phyloP scores from a whole-genome alignment of 768 basidiomycete species.

The Crucibulum laeve region DNA sequence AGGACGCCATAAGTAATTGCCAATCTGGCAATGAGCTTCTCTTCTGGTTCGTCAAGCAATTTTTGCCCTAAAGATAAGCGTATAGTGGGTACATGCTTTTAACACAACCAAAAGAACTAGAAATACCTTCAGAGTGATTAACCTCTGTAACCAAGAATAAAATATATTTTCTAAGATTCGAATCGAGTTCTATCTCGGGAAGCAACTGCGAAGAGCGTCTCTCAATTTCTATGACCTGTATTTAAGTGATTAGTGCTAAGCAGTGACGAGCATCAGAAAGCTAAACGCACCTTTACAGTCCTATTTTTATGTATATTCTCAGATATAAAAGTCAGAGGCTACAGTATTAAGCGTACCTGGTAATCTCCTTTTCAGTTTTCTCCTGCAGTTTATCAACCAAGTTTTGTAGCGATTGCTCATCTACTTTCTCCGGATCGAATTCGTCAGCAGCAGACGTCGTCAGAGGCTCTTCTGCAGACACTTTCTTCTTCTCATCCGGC shows the following conservation, averaged over 20 bases:
- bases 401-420: conserved; percentile 59
- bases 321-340: background rate
- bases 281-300: conserved; percentile 28
- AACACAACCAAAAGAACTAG: conserved; percentile 3
- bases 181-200: conserved; percentile 59
- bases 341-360: conserved; percentile 36
- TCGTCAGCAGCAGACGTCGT: conserved; percentile 16
- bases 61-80: conserved; percentile 22
- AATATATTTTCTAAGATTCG: conserved; percentile 52
- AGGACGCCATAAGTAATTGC: conserved; percentile 81
- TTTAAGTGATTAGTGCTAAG: conserved; percentile 3
- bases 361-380: conserved; percentile 83
- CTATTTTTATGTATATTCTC: conserved; percentile 11
- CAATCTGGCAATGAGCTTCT: conserved; percentile 66
- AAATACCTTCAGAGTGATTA: conserved; percentile 10
- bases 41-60: conserved; percentile 52
- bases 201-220: conserved; percentile 66
- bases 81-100: background rate
- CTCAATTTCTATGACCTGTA: conserved; percentile 85
- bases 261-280: background rate
- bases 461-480: background rate
- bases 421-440: conserved; percentile 32
- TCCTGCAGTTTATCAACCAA: conserved; percentile 83
- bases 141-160: conserved; percentile 43
- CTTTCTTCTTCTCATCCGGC: conserved; percentile 4